Conservation (phyloP, 768 basidiomycete genomes). For the Neoboletus magnificus region DNA sequence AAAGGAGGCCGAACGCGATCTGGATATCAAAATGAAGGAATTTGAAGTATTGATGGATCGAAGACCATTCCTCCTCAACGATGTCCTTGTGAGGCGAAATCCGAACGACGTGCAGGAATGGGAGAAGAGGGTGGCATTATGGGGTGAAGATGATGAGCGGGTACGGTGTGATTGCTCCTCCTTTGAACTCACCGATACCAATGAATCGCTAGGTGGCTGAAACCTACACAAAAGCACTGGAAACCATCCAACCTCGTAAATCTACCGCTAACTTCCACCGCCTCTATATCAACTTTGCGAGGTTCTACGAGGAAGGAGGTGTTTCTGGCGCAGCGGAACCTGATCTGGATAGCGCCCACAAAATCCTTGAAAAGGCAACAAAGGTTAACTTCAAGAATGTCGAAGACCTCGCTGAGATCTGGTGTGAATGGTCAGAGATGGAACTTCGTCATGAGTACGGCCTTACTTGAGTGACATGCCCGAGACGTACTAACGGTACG, state of each 20-base stretch:
- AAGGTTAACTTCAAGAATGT: slow-evolving; percentile 93
- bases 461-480: neutral
- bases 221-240: slow-evolving; percentile 87
- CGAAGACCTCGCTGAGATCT: slow-evolving; percentile 95
- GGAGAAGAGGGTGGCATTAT: slow-evolving; percentile 95
- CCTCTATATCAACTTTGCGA: slow-evolving; percentile 92
- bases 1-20: slow-evolving; percentile 74
- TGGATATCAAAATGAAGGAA: slow-evolving; percentile 86
- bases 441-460: slow-evolving; percentile 93
- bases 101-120: slow-evolving; percentile 98
- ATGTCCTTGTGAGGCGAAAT: slow-evolving; percentile 89
- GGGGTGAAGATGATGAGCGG: slow-evolving; percentile 92
- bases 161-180: slow-evolving; percentile 36
- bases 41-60: slow-evolving; percentile 95
- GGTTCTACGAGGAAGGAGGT: slow-evolving; percentile 97
- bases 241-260: slow-evolving; percentile 83
- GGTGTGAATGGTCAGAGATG: slow-evolving; percentile 99
- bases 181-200: neutral
- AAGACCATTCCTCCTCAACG: slow-evolving; percentile 93
- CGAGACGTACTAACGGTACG: slow-evolving; percentile 9
- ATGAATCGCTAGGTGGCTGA: slow-evolving; percentile 66
- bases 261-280: slow-evolving; percentile 89
- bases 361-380: slow-evolving; percentile 89
- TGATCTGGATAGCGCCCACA: slow-evolving; percentile 82
- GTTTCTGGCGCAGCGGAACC: slow-evolving; percentile 71